Base-by-base conservation (phyloP, 805 yeast genomes). In the Torulaspora microellipsoides region DNA sequence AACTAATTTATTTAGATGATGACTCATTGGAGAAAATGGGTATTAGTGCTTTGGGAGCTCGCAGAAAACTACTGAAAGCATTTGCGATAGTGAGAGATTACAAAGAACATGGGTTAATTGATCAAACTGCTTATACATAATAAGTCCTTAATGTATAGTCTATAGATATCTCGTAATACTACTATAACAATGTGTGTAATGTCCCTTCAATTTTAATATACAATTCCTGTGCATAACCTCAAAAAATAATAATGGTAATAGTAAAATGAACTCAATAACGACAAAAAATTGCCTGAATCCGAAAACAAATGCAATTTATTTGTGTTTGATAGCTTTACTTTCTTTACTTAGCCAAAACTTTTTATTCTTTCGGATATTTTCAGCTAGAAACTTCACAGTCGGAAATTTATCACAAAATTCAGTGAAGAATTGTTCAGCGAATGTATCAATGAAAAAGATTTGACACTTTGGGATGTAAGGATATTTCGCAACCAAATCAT, bases 41-140 rank as follows among this genome's bases (percentile, higher is more conserved):
- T 6, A 96, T 93, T 32, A 77, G 81, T 52, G 97, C 99, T 0
- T 73, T 93, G 52, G 99, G 99, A 6, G 99, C 99, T 0, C 74
- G 99, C 51, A 78, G 97, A 45, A 93, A 93, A 68, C 75, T 93
- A 63, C 69, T 93, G 56, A 93, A 93, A 69, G 95, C 95, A 30
- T 93, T 93, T 69, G 85, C 81, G 47, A 83, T 81, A 44, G 95
- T 91, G 35, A 80, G 78, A 57, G 83, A 75, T 30, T 71, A 73
- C 36, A 72, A 72, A 52, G 75, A 70, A 46, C 64, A 59, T 6
- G 70, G 71, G 5, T 42, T 59, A 31, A 66, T 68, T 32, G 67
- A 62, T 39, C 42, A 50, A 29, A 38, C 52, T 38, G 64, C 63
- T 11, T 59, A 46, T 43, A 34, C 36, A 32, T 38, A 33, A 40